Base-by-base conservation (phyloP, 148 eudicot species). In the Vaccinium darrowii region DNA sequence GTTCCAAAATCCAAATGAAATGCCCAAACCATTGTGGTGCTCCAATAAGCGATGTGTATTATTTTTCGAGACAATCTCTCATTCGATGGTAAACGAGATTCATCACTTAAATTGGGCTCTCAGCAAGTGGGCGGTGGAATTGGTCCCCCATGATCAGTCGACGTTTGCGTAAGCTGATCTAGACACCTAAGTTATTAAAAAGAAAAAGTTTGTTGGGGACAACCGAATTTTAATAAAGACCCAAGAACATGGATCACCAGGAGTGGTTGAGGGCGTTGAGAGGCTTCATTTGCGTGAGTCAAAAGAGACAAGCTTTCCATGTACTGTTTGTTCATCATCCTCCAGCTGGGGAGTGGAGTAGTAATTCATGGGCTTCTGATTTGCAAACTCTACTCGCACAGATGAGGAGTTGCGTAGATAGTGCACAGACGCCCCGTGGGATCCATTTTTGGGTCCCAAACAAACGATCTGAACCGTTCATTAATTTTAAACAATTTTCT, bases 241-340 rank as follows among this genome's bases (percentile, higher is more conserved):
- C 21, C 47, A 7, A 62, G 74, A 69, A 69, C 74, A 12, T 27
- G 74, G 74, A 39, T 69, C 74, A 69, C 18, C 3, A 12, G 74
- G 23, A 47, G 53, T 47, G 51, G 77, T 73, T 36, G 79, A 76
- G 56, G 79, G 13, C 79, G 54, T 39, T 39, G 51, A 16, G 50
- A 43, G 79, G 52, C 21, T 36, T 19, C 23, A 74, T 74, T 74
- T 74, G 77, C 10, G 50, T n/a, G 43, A 49, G 76, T 82, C 84
- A 69, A 82, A 82, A 82, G 58, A 7, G 84, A 27, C 9, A 12
- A 62, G 73, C 36, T 67, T 67, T 67, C 30, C 73, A 67, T 67
- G 54, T 76, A 69, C 74, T 69, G 74, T 53, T 23, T 23, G 60
- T 43, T 62, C 18, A 14, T 16, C 36, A 21, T 58, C 23, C 47